Percentiles rank a stretch among this genome's conserved stretches.
Evolutionary conservation across 192 early-diverging fungal species (phyloP).

Genomic region (Umbelopsis ramanniana): DNA sequence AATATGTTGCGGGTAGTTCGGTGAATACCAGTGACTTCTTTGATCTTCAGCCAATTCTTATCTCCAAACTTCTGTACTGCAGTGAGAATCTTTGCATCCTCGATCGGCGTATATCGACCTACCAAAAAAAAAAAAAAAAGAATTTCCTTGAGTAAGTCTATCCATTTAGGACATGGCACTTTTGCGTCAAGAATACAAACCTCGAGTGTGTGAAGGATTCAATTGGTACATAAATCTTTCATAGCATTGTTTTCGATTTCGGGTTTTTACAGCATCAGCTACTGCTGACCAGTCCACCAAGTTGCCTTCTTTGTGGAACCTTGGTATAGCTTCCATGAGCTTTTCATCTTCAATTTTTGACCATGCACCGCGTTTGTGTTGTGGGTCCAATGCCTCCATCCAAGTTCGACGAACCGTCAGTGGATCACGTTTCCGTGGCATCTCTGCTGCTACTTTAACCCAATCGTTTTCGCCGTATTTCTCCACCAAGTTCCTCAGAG

Average conservation of each 20-base stretch:
- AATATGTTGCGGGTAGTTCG: constrained; percentile 33
- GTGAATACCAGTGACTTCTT: constrained; percentile 7
- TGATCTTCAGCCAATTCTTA: constrained; percentile 26
- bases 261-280: not conserved
- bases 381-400: constrained; percentile 8
- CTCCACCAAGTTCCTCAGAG: not conserved
- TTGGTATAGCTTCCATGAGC: constrained; percentile 4
- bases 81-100: constrained; percentile 23
- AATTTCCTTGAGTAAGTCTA: not conserved
- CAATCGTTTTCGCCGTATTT: constrained; percentile 14
- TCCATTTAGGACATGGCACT: not conserved
- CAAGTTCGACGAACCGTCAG: not conserved
- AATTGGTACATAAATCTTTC: constrained; percentile 16
- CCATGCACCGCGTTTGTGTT: constrained; percentile 13
- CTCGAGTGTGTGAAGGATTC: constrained; percentile 7
- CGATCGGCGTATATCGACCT: constrained; percentile 24
- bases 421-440: constrained; percentile 8
- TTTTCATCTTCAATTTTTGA: not conserved
- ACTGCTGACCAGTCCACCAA: not conserved
- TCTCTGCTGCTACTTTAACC: not conserved
- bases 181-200: not conserved
- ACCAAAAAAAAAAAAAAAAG: not conserved
- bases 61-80: constrained; percentile 26
- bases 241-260: constrained; percentile 23
- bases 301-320: not conserved